Base-by-base conservation (phyloP, 2,329 filamentous ascomycete species). In the Stromatinia cepivora region DNA sequence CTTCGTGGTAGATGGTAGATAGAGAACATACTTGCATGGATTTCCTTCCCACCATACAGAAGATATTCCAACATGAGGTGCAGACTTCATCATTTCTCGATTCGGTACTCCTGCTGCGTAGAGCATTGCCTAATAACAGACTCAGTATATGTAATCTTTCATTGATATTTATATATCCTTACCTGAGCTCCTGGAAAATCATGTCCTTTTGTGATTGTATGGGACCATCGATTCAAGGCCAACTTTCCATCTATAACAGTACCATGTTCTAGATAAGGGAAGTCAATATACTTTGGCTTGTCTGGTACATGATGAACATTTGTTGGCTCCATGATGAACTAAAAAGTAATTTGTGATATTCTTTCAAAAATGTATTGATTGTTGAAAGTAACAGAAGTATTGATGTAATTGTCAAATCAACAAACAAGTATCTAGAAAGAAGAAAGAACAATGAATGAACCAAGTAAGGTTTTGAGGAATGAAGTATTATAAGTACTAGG, bases 1-100 rank as follows among this genome's bases (percentile, higher is more conserved):
- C 72, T 46, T 28, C 34, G 46, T 28, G 22, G 39, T 50, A 15
- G 54, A 39, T 17, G 17, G 45, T 57, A 54, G 11, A 25, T 57
- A 46, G 22, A 85, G n/a, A 61, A 67, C 89, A 81, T 81, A 92
- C 90, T 97, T 97, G 88, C 94, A 97, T 50, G 94, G 92, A 79
- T 97, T 97, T 39, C 94, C 94, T 81, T 97, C 93, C 94, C 94
- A 98, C 94, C 94, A 97, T 6, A 97, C 92, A 7, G 91, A 93
- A 10, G 93, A 91, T 77, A 97, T 88, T 70, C 94, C 94, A 36
- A 98, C 92, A 73, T 98, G 94, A 17, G 94, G 92, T 66, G 91
- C 91, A 69, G 86, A 94, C 81, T 94, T 94, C 92, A 98, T 97
- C 77, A 90, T 88, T 69, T 95, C 84, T 76, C 88, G 85, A 77